Evolutionary conservation across 139 green algal genomes (phyloP).

Genomic region (Asterochloris sp.): DNA sequence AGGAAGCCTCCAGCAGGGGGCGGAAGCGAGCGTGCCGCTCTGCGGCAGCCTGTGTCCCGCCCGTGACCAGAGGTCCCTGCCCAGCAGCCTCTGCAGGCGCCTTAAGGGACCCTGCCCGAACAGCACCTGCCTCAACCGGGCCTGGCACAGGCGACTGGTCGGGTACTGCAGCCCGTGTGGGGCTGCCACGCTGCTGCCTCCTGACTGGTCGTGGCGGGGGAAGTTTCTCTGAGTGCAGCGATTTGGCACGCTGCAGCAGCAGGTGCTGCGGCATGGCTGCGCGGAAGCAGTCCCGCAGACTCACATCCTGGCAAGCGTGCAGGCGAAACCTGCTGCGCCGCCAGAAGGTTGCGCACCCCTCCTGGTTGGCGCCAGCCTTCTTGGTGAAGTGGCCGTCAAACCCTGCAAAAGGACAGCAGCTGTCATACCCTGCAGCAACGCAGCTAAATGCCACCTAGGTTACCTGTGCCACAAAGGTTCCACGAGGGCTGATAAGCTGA

Average conservation of each 20-base stretch:
- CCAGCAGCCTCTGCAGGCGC: no score
- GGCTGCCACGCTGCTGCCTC: background rate
- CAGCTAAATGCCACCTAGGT: no score
- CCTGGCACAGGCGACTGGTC: no score
- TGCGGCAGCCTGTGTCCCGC: background rate
- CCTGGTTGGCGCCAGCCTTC: conserved; percentile 67
- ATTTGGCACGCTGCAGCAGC: conserved; percentile 24
- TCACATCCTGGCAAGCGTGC: conserved; percentile 38
- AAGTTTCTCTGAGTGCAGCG: background rate
- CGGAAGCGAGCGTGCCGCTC: conserved; percentile 45
- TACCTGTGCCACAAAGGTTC: no score
- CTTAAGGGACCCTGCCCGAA: no score
- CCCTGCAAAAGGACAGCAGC: conserved; percentile 25
- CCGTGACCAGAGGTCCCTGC: no score
- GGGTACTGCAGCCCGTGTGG: no score
- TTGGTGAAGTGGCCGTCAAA: conserved; percentile 73
- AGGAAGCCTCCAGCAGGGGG: conserved; percentile 61
- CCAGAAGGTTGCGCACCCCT: conserved; percentile 71
- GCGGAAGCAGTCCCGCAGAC: conserved; percentile 37
- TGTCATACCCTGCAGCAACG: no score
- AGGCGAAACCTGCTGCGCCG: conserved; percentile 33
- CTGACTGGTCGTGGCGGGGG: background rate
- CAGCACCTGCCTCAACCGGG: no score
- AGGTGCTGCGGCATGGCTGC: background rate
- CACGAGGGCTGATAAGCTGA: no score